These are phyloP conservation scores for Argentina anserina DNA, from an alignment of 306 rosid species.

Conservation along the genomic window DNA sequence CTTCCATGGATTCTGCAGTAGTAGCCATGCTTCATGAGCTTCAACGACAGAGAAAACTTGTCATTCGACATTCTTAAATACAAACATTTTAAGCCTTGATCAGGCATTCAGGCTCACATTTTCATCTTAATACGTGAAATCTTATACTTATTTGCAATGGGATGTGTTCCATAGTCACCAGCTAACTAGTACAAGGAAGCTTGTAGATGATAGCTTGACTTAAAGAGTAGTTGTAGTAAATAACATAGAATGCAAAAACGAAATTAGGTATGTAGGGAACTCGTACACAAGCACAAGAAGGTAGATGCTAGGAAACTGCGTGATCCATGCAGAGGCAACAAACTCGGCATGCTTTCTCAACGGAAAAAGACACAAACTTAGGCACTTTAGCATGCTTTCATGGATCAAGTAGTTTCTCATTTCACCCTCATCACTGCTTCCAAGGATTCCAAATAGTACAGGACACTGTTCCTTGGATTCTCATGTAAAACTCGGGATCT, in stretches of 20 bases:
- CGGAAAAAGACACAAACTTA: too few relatives aligned
- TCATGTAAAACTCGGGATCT: background rate
- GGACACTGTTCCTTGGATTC: background rate
- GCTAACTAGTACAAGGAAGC: background rate
- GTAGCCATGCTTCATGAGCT: slow-evolving; percentile 59
- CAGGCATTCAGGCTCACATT: background rate
- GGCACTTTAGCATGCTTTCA: too few relatives aligned
- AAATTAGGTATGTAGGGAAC: too few relatives aligned
- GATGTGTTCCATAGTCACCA: background rate
- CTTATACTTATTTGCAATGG: background rate
- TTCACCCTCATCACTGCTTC: background rate
- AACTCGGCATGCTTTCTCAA: too few relatives aligned
- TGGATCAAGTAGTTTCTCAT: background rate
- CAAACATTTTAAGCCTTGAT: background rate
- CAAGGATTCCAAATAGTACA: background rate
- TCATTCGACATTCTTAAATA: slow-evolving; percentile 11
- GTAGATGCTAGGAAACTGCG: background rate
- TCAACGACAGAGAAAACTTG: slow-evolving; percentile 42
- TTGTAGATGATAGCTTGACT: too few relatives aligned
- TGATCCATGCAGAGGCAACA: too few relatives aligned
- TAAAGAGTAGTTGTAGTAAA: background rate
- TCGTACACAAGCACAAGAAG: background rate
- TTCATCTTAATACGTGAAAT: background rate
- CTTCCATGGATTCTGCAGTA: slow-evolving; percentile 71
- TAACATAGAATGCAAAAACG: background rate